Base-by-base conservation (phyloP, 2,329 filamentous ascomycete species). In the Penicillium sp. region DNA sequence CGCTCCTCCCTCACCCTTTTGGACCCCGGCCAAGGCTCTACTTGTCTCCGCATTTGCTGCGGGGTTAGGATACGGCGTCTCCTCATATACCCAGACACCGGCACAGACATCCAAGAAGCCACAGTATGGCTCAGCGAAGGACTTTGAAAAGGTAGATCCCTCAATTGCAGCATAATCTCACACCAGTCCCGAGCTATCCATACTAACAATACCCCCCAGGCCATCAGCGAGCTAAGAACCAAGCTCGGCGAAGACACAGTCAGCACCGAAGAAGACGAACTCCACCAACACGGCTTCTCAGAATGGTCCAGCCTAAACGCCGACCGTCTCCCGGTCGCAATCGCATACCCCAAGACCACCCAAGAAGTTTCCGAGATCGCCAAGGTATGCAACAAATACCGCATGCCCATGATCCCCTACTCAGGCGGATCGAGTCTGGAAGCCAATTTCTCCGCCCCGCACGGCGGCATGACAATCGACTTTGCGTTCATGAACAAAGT, bases 401-500 rank as follows among this genome's bases (percentile, higher is more conserved):
- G 83, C 16, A 84, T 96, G 53, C 92, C 92, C 1, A 89, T 96
- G 77, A 89, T 94, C 58, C 88, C 91, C 0, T 96, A 90, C 70
- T 94, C 90, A 0, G 92, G 91, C 3, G 92, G 92, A 15, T 89
- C 90, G 0, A 93, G 89, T 63, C 79, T 97, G 0, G 92, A 97
- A 73, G 92, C 89, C 15, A 94, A 96, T 72, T 96, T 96, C 73
- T 90, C 90, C 0, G 90, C 92, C 15, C 91, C 91, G 0, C 89
- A 87, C 69, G 92, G 92, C 13, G 92, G 92, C 13, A 84, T 97
- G 69, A 93, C 90, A 63, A 89, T 97, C 50, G 92, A 97, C 70
- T 97, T 97, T 72, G 84, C 86, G 1, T 85, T 85, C 68, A 97
- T 97, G 92, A 88, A 96, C 71, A 80, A 87, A 67, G 88, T 96